A percentile compares a stretch with the other conserved stretches of the same genome.
phyloP scores from a whole-genome alignment of 441 rosid species.

The Kokia cookei region DNA sequence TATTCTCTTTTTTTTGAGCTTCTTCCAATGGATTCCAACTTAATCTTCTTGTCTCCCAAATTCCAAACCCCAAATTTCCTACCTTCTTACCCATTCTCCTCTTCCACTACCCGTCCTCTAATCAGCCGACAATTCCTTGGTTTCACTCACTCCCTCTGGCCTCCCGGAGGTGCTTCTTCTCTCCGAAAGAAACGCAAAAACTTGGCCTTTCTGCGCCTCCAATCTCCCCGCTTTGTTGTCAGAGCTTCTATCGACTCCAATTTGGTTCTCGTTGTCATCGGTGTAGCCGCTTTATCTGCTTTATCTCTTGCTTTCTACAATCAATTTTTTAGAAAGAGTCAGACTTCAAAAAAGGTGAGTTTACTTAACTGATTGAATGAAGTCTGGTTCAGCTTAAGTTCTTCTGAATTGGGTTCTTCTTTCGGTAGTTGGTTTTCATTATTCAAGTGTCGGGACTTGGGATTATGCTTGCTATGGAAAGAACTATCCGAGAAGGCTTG shows the following conservation, averaged over 20 bases:
- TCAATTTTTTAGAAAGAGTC: conserved; percentile 15
- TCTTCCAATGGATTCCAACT: conserved; percentile 30
- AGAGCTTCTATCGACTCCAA: conserved; percentile 47
- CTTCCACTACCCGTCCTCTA: conserved; percentile 24
- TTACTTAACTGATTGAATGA: conserved; percentile 8
- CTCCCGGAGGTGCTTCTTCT: conserved; percentile 28
- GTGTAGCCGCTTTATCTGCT: conserved; percentile 59
- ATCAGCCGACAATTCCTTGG: conserved; percentile 49
- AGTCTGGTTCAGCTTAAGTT: not conserved
- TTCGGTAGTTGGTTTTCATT: not conserved
- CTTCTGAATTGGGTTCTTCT: not conserved
- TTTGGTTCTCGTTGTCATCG: conserved; percentile 43
- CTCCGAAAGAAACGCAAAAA: conserved; percentile 23
- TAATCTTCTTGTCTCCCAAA: conserved; percentile 27
- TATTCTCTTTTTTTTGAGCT: not conserved
- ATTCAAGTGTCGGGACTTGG: not conserved
- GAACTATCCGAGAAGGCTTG: not conserved
- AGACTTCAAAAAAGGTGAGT: conserved; percentile 22
- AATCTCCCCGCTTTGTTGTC: conserved; percentile 32
- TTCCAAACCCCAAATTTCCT: conserved; percentile 31
- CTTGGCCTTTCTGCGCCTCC: conserved; percentile 14
- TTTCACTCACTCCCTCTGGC: conserved; percentile 37
- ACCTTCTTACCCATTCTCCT: conserved; percentile 28
- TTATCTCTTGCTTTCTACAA: conserved; percentile 47
- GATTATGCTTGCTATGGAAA: not conserved